These are phyloP conservation scores for Ormosia semicastrata DNA, from an alignment of 306 rosid species.

Conservation along the genomic window DNA sequence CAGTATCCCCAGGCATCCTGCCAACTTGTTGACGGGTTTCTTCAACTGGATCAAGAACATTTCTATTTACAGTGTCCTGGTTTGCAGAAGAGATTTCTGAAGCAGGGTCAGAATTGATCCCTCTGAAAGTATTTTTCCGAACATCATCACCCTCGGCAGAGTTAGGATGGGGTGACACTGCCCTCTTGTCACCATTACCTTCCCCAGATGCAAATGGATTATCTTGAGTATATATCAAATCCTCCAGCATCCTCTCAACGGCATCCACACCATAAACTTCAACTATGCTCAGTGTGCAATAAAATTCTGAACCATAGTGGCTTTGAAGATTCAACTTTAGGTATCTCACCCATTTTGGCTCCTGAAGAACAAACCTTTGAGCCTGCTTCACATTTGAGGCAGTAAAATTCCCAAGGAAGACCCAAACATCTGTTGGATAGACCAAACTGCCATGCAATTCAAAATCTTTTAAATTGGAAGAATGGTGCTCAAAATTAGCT, in stretches of 20 bases:
- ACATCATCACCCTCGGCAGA: conserved; percentile 34
- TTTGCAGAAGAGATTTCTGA: conserved; percentile 36
- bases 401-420: conserved; percentile 70
- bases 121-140: conserved; percentile 19
- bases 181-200: conserved; percentile 48
- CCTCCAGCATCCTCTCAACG: conserved; percentile 89
- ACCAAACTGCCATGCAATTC: conserved; percentile 77
- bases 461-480: conserved; percentile 80
- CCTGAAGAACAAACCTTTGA: conserved; percentile 67
- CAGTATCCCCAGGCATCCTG: conserved; percentile 95
- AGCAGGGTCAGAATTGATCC: conserved; percentile 34
- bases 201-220: conserved; percentile 41
- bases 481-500: conserved; percentile 92
- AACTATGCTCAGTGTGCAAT: conserved; percentile 76
- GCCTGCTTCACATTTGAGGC: conserved; percentile 82
- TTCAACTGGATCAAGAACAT: conserved; percentile 60
- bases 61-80: conserved; percentile 40
- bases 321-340: conserved; percentile 73
- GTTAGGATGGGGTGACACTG: conserved; percentile 32
- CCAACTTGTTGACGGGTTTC: conserved; percentile 71
- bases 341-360: conserved; percentile 94
- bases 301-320: conserved; percentile 88
- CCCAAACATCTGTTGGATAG: conserved; percentile 86
- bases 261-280: conserved; percentile 93
- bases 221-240: conserved; percentile 64